Conservation (phyloP, 352 stramenopile genomes). For the Phytophthora citricola region DNA sequence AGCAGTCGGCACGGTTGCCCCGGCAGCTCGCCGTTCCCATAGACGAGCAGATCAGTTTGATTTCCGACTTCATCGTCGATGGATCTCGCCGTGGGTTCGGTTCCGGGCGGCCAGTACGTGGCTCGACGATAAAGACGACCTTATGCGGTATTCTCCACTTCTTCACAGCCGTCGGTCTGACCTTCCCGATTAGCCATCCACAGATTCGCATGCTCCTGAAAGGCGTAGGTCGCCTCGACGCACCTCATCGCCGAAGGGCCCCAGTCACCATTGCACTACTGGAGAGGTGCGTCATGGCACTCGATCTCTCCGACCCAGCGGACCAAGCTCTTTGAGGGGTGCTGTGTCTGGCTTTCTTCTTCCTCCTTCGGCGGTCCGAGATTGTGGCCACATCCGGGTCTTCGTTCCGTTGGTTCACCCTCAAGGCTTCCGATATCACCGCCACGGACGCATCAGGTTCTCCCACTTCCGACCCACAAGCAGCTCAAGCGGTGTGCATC, state of each 20-base stretch:
- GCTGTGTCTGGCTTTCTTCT: slow-evolving; percentile 19
- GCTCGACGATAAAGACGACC: slow-evolving; percentile 1
- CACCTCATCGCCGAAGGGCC: background rate
- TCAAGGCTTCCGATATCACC: background rate
- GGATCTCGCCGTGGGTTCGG: background rate
- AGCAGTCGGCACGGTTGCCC: background rate
- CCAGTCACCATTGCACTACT: background rate
- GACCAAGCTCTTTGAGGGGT: slow-evolving; percentile 11
- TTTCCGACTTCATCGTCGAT: slow-evolving; percentile 15
- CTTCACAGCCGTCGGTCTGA: background rate
- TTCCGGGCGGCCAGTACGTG: background rate
- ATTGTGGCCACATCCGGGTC: background rate
- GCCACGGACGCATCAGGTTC: background rate
- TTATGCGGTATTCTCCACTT: background rate
- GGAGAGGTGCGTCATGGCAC: background rate
- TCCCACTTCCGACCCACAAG: background rate
- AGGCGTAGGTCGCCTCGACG: background rate
- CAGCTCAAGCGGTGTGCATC: background rate
- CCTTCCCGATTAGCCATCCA: slow-evolving; percentile 6
- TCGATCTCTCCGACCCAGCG: background rate
- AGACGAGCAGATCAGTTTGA: background rate
- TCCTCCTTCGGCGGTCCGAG: slow-evolving; percentile 12
- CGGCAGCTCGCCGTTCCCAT: background rate
- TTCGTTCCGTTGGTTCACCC: background rate
- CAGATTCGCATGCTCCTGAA: slow-evolving; percentile 9